Evolutionary conservation across 2,329 filamentous ascomycete species (phyloP).

Genomic region (Ophiostoma angusticollis): DNA sequence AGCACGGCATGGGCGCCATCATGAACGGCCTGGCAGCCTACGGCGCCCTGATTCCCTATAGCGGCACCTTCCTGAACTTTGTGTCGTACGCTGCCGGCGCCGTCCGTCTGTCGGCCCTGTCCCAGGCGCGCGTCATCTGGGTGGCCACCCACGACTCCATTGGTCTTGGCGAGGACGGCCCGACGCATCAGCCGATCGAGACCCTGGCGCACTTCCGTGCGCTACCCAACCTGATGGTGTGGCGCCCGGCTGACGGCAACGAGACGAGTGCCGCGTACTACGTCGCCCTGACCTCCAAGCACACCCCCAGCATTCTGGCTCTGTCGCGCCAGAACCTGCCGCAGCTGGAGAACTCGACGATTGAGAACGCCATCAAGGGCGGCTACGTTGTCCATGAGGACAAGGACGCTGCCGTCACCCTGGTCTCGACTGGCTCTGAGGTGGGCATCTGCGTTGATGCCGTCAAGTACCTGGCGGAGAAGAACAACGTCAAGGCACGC

Average conservation of each 20-base stretch:
- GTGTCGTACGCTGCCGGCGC: slow-evolving; percentile 94
- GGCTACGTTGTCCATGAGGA: slow-evolving; percentile 83
- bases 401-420: slow-evolving; percentile 71
- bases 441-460: slow-evolving; percentile 88
- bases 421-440: slow-evolving; percentile 93
- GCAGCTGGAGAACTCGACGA: slow-evolving; percentile 85
- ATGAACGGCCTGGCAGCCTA: slow-evolving; percentile 94
- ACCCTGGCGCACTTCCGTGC: slow-evolving; percentile 97
- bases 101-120: slow-evolving; percentile 85
- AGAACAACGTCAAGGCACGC: slow-evolving; percentile 76
- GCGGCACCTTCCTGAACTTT: slow-evolving; percentile 98
- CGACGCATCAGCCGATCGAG: slow-evolving; percentile 98
- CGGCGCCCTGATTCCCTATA: slow-evolving; percentile 85
- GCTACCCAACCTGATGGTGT: slow-evolving; percentile 97
- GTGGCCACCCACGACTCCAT: slow-evolving; percentile 98
- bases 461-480: slow-evolving; percentile 78
- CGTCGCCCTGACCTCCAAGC: slow-evolving; percentile 76
- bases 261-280: slow-evolving; percentile 98
- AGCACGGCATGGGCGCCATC: slow-evolving; percentile 85
- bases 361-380: slow-evolving; percentile 85
- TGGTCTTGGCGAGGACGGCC: slow-evolving; percentile 95
- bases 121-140: slow-evolving; percentile 84
- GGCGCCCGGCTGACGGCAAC: slow-evolving; percentile 96
- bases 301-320: slow-evolving; percentile 85
- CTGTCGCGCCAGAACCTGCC: slow-evolving; percentile 97